These are phyloP conservation scores for Sclerospora graminicola DNA, from an alignment of 352 stramenopile species.

Conservation along the genomic window DNA sequence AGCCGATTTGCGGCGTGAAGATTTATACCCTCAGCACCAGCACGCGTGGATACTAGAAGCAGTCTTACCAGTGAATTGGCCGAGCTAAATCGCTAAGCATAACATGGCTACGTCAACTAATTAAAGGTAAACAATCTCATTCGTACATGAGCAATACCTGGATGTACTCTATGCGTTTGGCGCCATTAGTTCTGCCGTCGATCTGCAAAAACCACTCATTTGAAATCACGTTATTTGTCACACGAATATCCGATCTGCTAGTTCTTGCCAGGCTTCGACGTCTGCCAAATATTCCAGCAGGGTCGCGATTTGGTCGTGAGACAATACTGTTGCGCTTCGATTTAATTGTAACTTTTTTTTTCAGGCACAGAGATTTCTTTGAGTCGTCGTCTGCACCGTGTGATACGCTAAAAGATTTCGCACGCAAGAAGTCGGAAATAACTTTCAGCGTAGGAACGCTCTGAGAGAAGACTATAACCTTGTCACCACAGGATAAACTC, in stretches of 20 bases:
- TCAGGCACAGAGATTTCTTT: slow-evolving; percentile 10
- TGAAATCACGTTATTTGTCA: slow-evolving; percentile 1
- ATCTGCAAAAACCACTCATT: slow-evolving; percentile 78
- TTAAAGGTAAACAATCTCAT: background rate
- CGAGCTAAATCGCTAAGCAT: slow-evolving; percentile 49
- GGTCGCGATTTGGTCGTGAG: slow-evolving; percentile 33
- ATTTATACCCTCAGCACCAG: slow-evolving; percentile 84
- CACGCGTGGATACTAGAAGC: slow-evolving; percentile 68
- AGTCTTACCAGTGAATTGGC: slow-evolving; percentile 44
- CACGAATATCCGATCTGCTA: slow-evolving; percentile 2
- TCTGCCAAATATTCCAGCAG: slow-evolving; percentile 47
- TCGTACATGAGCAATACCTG: slow-evolving; percentile 35
- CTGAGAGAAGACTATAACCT: slow-evolving; percentile 85
- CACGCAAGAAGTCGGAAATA: slow-evolving; percentile 57
- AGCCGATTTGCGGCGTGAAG: slow-evolving; percentile 83
- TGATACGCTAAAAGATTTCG: slow-evolving; percentile 41
- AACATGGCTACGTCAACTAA: background rate
- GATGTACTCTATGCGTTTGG: slow-evolving; percentile 82
- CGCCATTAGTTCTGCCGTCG: slow-evolving; percentile 57
- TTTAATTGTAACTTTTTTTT: slow-evolving; percentile 13
- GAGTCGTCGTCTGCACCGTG: slow-evolving; percentile 12
- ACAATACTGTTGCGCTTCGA: slow-evolving; percentile 23
- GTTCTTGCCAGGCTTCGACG: slow-evolving; percentile 15
- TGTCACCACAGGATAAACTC: slow-evolving; percentile 65
- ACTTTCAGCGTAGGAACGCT: slow-evolving; percentile 79